Evolutionary conservation across 23 red algal genomes (phyloP).

Genomic region (Gracilaria vermiculophylla): DNA sequence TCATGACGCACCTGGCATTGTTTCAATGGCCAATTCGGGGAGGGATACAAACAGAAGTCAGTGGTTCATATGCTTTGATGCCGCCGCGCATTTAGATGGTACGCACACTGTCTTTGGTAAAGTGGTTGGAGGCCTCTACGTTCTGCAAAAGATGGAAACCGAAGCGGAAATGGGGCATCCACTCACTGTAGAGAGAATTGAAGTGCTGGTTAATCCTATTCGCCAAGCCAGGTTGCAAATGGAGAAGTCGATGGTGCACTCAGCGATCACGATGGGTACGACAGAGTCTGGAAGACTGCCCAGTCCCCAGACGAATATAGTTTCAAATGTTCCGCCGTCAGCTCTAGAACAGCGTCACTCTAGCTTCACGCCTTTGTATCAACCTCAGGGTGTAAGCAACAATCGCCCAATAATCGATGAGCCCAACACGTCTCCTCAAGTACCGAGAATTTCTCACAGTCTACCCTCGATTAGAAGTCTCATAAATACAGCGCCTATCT

Average conservation of each 20-base stretch:
- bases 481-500: neutral
- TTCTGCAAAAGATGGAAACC: slow-evolving; percentile 57
- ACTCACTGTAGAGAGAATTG: slow-evolving; percentile 47
- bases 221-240: slow-evolving; percentile 14
- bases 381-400: neutral
- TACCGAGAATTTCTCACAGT: neutral
- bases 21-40: slow-evolving; percentile 54
- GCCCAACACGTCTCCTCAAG: neutral
- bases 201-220: slow-evolving; percentile 61
- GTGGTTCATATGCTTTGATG: slow-evolving; percentile 71
- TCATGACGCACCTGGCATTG: slow-evolving; percentile 56
- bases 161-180: slow-evolving; percentile 59
- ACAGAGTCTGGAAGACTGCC: neutral
- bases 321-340: neutral
- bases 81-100: slow-evolving; percentile 61
- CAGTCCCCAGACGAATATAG: neutral
- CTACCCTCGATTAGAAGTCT: slow-evolving; percentile 4
- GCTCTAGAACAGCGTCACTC: neutral
- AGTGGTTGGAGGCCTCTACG: slow-evolving; percentile 53
- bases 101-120: slow-evolving; percentile 78
- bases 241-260: slow-evolving; percentile 1
- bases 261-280: too few relatives aligned
- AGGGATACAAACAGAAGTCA: slow-evolving; percentile 64
- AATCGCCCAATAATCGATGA: neutral
- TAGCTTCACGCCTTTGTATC: neutral